Evolutionary conservation across 2,329 filamentous ascomycete genomes (phyloP).

Genomic region (Hymenoscyphus linearis): DNA sequence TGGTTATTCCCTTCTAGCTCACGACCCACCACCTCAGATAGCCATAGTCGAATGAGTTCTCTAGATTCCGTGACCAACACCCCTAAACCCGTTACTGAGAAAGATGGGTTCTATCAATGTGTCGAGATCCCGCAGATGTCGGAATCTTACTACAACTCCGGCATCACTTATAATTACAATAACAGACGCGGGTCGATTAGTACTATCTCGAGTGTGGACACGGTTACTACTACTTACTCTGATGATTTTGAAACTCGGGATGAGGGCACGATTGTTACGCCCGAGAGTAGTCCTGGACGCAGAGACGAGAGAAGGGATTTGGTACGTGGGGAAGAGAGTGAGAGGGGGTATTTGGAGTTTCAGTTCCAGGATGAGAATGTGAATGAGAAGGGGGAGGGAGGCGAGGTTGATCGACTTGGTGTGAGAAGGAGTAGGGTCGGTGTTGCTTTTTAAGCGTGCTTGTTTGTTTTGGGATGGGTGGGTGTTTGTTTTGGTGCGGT

Average conservation of each 20-base stretch:
- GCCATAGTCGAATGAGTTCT: slow-evolving; percentile 36
- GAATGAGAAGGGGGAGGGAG: slow-evolving; percentile 15
- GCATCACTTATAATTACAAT: slow-evolving; percentile 15
- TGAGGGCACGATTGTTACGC: slow-evolving; percentile 43
- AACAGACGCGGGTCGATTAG: slow-evolving; percentile 38
- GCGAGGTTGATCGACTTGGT: slow-evolving; percentile 31
- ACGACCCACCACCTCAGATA: slow-evolving; percentile 28
- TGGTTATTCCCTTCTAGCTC: slow-evolving; percentile 44
- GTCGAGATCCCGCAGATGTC: slow-evolving; percentile 33
- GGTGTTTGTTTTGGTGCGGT: background rate
- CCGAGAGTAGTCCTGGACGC: slow-evolving; percentile 30
- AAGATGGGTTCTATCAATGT: slow-evolving; percentile 56
- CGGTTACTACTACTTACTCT: slow-evolving; percentile 35
- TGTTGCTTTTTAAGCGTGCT: slow-evolving; percentile 38
- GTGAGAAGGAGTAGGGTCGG: slow-evolving; percentile 38
- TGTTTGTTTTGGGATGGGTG: background rate
- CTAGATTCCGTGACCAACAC: slow-evolving; percentile 50
- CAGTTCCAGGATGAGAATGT: slow-evolving; percentile 25
- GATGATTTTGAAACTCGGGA: slow-evolving; percentile 35
- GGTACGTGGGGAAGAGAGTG: background rate
- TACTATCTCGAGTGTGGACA: slow-evolving; percentile 37
- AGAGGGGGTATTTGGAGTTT: slow-evolving; percentile 20
- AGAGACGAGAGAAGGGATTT: slow-evolving; percentile 12
- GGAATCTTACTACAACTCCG: slow-evolving; percentile 10
- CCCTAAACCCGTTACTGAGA: slow-evolving; percentile 45